Evolutionary conservation across 305 asterid species (phyloP).

Genomic region (Fraxinus albicans): DNA sequence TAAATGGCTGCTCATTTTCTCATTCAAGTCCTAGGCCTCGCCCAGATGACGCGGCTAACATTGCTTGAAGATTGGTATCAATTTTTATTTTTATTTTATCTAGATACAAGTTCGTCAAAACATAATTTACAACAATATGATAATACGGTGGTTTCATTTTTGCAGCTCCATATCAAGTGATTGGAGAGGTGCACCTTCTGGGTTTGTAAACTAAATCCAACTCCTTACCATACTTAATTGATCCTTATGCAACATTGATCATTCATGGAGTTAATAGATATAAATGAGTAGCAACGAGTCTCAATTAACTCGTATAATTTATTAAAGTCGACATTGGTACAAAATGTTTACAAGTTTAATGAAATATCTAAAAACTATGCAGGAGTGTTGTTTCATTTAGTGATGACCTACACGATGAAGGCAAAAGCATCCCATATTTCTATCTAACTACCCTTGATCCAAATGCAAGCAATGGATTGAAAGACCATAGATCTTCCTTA

Average conservation of each 20-base stretch:
- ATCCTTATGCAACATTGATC: neutral
- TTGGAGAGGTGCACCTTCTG: constrained; percentile 87
- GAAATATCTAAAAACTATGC: constrained; percentile 4
- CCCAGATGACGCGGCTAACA: constrained; percentile 59
- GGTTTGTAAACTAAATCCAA: constrained; percentile 38
- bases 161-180: constrained; percentile 84
- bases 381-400: constrained; percentile 91
- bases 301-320: neutral
- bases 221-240: too few species aligned
- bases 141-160: constrained; percentile 18
- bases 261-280: neutral
- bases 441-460: constrained; percentile 86
- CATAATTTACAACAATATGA: neutral
- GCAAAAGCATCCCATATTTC: constrained; percentile 84
- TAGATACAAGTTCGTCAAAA: neutral
- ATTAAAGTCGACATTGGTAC: too few species aligned
- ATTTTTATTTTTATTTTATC: too few species aligned
- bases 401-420: constrained; percentile 71
- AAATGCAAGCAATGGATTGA: constrained; percentile 67
- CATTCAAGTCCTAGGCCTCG: constrained; percentile 42
- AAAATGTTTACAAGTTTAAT: too few species aligned
- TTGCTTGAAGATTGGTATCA: constrained; percentile 90
- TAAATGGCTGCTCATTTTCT: constrained; percentile 50
- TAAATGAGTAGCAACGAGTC: neutral
- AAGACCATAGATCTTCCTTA: constrained; percentile 73